A percentile compares a stretch with the other conserved stretches of the same genome.
Conservation (phyloP, 192 early-diverging fungal genomes). For the Podila horticola region DNA sequence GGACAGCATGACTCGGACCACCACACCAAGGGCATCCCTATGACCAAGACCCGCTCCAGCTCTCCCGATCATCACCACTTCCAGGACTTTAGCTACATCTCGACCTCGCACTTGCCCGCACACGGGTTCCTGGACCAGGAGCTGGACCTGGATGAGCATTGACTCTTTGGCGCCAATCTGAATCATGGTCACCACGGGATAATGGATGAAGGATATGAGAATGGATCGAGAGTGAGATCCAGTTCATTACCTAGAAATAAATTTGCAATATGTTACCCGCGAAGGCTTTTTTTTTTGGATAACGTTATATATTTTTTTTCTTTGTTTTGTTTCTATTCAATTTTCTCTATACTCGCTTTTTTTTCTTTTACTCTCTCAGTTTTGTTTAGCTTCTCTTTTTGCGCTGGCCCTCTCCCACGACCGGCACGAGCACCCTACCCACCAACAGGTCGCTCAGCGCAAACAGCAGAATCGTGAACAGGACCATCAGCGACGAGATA, state of each 20-base stretch:
- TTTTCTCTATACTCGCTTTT: neutral
- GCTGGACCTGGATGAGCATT: slow-evolving; percentile 22
- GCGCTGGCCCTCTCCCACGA: slow-evolving; percentile 29
- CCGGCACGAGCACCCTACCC: slow-evolving; percentile 52
- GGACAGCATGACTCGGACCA: slow-evolving; percentile 7
- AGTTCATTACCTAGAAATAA: no score
- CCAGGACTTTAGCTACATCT: slow-evolving; percentile 48
- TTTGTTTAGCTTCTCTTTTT: slow-evolving; percentile 41
- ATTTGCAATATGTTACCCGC: no score
- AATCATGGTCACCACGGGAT: no score
- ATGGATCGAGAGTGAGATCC: no score
- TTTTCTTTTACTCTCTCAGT: neutral
- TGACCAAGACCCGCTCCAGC: slow-evolving; percentile 50
- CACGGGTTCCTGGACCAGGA: slow-evolving; percentile 26
- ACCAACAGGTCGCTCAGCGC: slow-evolving; percentile 72
- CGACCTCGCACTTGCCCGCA: slow-evolving; percentile 35
- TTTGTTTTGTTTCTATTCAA: neutral
- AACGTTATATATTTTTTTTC: neutral
- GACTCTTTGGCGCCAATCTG: slow-evolving; percentile 9
- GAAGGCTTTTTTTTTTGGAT: neutral
- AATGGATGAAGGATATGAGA: no score
- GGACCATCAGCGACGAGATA: slow-evolving; percentile 90
- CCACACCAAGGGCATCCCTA: slow-evolving; percentile 37
- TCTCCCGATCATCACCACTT: slow-evolving; percentile 50
- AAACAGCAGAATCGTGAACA: slow-evolving; percentile 93